These are phyloP conservation scores for Bremia lactucae DNA, from an alignment of 352 stramenopile species.

Conservation along the genomic window DNA sequence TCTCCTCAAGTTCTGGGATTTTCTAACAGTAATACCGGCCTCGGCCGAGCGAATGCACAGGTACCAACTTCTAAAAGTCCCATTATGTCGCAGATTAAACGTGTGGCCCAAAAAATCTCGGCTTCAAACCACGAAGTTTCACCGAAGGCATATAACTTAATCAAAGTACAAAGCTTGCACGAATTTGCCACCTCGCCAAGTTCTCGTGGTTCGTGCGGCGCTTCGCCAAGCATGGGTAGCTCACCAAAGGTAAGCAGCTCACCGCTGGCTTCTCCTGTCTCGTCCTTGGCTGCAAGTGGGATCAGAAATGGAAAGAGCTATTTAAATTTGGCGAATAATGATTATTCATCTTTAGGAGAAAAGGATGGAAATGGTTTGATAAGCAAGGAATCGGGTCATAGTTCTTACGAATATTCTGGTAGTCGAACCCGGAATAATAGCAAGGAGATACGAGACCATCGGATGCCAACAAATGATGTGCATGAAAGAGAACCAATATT, in stretches of 20 bases:
- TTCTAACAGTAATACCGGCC: too few species aligned
- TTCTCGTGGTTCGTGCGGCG: conserved; percentile 6
- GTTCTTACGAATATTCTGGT: conserved; percentile 4
- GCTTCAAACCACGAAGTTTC: conserved; percentile 17
- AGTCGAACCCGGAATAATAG: conserved; percentile 20
- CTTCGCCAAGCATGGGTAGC: conserved; percentile 13
- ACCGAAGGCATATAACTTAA: conserved; percentile 10
- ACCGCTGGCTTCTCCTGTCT: conserved; percentile 16
- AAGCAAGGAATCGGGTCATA: conserved; percentile 3
- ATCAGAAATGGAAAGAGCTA: conserved; percentile 4
- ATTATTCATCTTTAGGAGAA: conserved; percentile 4
- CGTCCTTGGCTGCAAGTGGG: conserved; percentile 8
- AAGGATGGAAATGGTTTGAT: conserved; percentile 3
- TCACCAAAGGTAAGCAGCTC: conserved; percentile 25
- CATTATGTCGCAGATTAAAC: conserved; percentile 2
- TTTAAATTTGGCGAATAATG: conserved; percentile 2
- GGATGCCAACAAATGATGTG: conserved; percentile 4
- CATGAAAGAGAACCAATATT: conserved; percentile 15
- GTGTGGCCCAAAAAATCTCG: background rate
- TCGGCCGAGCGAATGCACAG: conserved; percentile 5
- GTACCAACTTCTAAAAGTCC: conserved; percentile 18
- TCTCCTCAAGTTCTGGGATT: conserved; percentile 19
- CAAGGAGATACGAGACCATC: conserved; percentile 11
- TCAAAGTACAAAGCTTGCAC: conserved; percentile 7
- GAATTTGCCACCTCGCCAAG: conserved; percentile 10